These are phyloP conservation scores for Calonectria hongkongensis DNA, from an alignment of 2,329 filamentous ascomycete species.

Conservation along the genomic window DNA sequence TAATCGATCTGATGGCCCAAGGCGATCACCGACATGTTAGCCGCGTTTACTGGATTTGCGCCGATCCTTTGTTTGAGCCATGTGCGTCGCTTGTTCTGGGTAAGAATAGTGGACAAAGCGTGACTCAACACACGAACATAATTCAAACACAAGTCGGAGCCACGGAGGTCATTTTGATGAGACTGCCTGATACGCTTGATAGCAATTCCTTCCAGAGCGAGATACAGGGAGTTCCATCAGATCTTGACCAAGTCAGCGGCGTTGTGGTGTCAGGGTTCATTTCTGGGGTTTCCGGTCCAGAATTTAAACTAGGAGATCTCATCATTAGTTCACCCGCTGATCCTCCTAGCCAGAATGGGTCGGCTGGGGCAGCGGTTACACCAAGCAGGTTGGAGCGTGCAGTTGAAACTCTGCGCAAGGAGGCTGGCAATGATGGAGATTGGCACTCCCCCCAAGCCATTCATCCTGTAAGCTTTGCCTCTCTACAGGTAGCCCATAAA, in stretches of 20 bases:
- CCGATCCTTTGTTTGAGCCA: not conserved
- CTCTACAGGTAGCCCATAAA: not conserved
- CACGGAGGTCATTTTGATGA: not conserved
- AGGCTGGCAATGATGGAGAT: not conserved
- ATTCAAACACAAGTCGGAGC: not conserved
- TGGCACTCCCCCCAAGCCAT: conserved; percentile 2
- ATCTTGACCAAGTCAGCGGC: not conserved
- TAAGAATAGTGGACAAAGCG: not conserved
- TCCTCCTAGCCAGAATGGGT: not conserved
- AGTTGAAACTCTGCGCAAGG: not conserved
- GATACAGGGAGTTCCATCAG: not conserved
- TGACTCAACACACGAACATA: not conserved
- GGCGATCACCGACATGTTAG: not conserved
- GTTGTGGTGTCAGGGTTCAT: not conserved
- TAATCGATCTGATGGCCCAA: not conserved
- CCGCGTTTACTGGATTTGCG: conserved; percentile 3
- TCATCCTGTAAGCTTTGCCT: not conserved
- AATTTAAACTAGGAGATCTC: not conserved
- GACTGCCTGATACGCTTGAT: not conserved
- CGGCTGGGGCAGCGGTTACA: not conserved
- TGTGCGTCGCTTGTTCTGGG: not conserved
- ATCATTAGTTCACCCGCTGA: not conserved
- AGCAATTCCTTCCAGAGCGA: not conserved
- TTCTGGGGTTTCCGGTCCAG: not conserved
- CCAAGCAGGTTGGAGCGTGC: conserved; percentile 1